Evolutionary conservation across 164 flowering plant species (phyloP).

Genomic region (Vitis amurensis): DNA sequence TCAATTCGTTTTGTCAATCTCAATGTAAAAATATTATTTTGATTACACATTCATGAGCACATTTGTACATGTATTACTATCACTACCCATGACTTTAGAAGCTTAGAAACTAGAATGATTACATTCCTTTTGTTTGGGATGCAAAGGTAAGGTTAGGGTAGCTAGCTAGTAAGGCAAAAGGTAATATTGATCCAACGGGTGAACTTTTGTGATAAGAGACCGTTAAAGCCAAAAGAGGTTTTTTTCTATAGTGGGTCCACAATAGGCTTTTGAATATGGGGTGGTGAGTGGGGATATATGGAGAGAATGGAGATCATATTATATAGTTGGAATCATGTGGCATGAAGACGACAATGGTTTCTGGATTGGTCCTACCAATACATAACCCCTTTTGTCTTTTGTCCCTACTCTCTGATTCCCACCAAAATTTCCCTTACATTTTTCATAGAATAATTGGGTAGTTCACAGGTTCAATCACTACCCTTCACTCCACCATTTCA

Average conservation of each 20-base stretch:
- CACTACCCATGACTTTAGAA: not conserved
- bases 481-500: too few relatives aligned
- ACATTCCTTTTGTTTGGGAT: conserved; percentile 6
- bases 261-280: not conserved
- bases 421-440: not conserved
- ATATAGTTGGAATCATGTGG: conserved; percentile 15
- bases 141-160: conserved; percentile 1
- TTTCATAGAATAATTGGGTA: too few relatives aligned
- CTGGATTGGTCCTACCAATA: conserved; percentile 7
- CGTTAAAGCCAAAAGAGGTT: not conserved
- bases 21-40: too few relatives aligned
- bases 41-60: too few relatives aligned
- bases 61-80: too few relatives aligned
- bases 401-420: conserved; percentile 15
- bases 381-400: not conserved
- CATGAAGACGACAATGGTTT: conserved; percentile 1
- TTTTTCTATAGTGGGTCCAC: conserved; percentile 8
- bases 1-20: too few relatives aligned
- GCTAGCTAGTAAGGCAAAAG: conserved; percentile 5
- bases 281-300: conserved; percentile 24
- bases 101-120: not conserved
- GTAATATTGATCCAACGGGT: conserved; percentile 5
- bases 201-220: not conserved
- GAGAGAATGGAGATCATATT: conserved; percentile 7
- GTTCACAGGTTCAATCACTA: too few relatives aligned